phyloP scores from a whole-genome alignment of 2,329 filamentous ascomycete species.

The Talaromyces funiculosus region DNA sequence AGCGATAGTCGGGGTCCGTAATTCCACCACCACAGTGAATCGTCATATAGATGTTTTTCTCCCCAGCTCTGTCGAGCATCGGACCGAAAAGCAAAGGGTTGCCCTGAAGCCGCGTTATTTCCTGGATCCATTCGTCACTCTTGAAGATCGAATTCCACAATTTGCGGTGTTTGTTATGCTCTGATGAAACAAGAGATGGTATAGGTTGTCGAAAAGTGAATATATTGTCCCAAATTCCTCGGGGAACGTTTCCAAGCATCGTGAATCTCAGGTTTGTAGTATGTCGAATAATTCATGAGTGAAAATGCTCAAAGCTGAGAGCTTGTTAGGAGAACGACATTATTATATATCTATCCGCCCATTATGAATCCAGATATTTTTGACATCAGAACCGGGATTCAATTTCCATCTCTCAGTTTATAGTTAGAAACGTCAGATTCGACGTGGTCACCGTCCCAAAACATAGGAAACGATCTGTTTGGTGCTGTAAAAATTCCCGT shows the following conservation, averaged over 20 bases:
- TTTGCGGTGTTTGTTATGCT: neutral
- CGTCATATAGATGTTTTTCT: neutral
- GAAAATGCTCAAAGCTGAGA: too few relatives aligned
- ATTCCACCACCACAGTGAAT: neutral
- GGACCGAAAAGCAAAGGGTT: neutral
- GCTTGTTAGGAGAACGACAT: too few relatives aligned
- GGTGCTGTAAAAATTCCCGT: too few relatives aligned
- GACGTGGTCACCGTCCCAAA: too few relatives aligned
- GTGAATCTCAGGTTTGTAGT: neutral
- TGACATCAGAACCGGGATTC: too few relatives aligned
- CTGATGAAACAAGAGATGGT: neutral
- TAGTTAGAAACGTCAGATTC: too few relatives aligned
- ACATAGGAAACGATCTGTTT: too few relatives aligned
- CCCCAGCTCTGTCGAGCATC: neutral
- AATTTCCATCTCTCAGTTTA: too few relatives aligned
- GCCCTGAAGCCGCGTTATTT: neutral
- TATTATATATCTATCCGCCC: too few relatives aligned
- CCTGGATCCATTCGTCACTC: neutral
- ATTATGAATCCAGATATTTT: too few relatives aligned
- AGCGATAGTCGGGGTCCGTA: neutral
- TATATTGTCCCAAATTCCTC: neutral
- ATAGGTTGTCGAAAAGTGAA: neutral
- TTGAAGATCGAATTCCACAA: constrained; percentile 3
- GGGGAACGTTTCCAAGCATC: neutral
- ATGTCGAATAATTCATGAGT: neutral